phyloP scores from a whole-genome alignment of 768 basidiomycete genomes.

The Mrakia hoshinonis region DNA sequence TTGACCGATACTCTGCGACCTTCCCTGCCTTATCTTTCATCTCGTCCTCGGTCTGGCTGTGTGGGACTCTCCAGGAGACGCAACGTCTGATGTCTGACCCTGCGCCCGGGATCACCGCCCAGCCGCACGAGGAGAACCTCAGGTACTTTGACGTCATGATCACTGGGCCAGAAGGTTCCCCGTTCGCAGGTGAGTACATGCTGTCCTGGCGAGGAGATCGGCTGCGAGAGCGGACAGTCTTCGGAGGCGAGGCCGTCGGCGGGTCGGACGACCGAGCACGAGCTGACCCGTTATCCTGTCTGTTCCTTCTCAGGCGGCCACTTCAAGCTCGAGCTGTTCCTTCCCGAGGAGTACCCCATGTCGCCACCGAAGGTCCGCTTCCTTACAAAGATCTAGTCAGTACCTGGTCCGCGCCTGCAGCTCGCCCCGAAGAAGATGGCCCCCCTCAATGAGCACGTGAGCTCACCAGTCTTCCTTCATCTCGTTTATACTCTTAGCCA shows the following conservation, averaged over 20 bases:
- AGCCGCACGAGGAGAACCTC: constrained; percentile 92
- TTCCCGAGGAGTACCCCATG: constrained; percentile 99
- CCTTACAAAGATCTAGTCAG: constrained; percentile 58
- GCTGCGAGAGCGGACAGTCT: not conserved
- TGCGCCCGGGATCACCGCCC: constrained; percentile 91
- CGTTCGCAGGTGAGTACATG: constrained; percentile 66
- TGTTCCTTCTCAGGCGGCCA: constrained; percentile 56
- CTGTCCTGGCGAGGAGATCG: not conserved
- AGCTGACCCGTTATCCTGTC: not conserved
- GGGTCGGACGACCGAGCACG: not conserved
- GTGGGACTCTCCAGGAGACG: constrained; percentile 62
- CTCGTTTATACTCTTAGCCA: constrained; percentile 44
- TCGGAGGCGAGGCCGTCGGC: not conserved
- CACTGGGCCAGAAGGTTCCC: constrained; percentile 85
- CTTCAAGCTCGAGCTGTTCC: constrained; percentile 92
- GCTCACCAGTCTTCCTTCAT: constrained; percentile 18
- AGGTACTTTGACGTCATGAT: constrained; percentile 98
- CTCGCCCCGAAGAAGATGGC: too few relatives aligned
- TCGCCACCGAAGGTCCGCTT: constrained; percentile 96
- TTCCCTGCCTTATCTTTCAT: too few relatives aligned
- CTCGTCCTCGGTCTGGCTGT: not conserved
- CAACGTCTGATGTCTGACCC: constrained; percentile 93
- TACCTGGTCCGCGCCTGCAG: too few relatives aligned
- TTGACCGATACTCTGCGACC: not conserved
- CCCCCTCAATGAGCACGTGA: too few relatives aligned